These are phyloP conservation scores for Vaccinium myrtillus DNA, from an alignment of 148 eudicot species.

Conservation along the genomic window DNA sequence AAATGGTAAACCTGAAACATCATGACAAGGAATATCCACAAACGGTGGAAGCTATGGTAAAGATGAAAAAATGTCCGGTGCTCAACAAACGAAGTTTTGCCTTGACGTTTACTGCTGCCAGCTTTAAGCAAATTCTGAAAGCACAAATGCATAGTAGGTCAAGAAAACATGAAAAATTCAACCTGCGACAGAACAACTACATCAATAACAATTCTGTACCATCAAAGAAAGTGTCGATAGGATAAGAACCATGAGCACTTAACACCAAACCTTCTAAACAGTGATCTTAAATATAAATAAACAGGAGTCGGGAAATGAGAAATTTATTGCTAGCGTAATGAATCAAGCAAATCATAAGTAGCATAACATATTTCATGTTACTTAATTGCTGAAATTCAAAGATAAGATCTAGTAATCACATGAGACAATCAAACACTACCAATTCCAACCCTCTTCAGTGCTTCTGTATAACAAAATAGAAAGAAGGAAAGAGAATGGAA, in stretches of 20 bases:
- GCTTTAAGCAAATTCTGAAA: conserved; percentile 58
- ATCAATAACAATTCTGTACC: neutral
- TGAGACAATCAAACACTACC: neutral
- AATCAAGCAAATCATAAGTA: neutral
- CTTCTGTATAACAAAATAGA: neutral
- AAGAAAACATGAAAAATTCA: neutral
- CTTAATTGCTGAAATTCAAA: neutral
- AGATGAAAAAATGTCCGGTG: conserved; percentile 92
- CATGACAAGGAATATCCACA: conserved; percentile 95
- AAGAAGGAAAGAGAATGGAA: neutral
- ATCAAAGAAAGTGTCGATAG: neutral
- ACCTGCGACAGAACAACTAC: conserved; percentile 1
- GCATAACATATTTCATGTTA: neutral
- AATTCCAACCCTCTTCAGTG: neutral
- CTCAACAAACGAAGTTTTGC: conserved; percentile 97
- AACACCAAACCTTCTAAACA: conserved; percentile 4
- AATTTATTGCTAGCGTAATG: neutral
- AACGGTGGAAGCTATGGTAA: conserved; percentile 97
- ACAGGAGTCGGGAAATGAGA: neutral
- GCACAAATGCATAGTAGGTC: conserved; percentile 3
- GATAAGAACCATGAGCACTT: conserved; percentile 5
- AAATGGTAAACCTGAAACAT: conserved; percentile 80
- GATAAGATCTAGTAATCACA: neutral
- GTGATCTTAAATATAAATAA: neutral
- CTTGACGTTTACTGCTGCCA: conserved; percentile 63